phyloP scores from a whole-genome alignment of 2,329 filamentous ascomycete genomes.

The Calcarisporium arbuscula region DNA sequence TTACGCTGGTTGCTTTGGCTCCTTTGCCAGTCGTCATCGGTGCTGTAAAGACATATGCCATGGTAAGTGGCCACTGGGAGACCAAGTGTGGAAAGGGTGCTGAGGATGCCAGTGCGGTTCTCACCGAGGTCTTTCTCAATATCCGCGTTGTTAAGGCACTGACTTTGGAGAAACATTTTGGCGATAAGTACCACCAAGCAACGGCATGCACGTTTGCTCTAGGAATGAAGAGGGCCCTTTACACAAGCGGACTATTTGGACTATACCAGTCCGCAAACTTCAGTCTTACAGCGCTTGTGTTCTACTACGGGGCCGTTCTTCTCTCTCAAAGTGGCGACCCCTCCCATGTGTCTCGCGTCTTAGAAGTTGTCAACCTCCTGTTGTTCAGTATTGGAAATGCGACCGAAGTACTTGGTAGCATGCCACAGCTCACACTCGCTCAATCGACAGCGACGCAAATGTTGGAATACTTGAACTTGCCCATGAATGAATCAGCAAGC shows the following conservation, averaged over 20 bases:
- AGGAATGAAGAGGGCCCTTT: conserved; percentile 60
- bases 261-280: conserved; percentile 67
- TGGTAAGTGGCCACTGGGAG: conserved; percentile 67
- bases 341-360: conserved; percentile 52
- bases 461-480: conserved; percentile 61
- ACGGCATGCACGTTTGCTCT: conserved; percentile 47
- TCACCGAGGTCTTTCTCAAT: conserved; percentile 71
- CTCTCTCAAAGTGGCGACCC: conserved; percentile 40
- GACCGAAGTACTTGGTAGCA: conserved; percentile 60
- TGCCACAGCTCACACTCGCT: conserved; percentile 75
- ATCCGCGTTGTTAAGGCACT: conserved; percentile 73
- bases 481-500: conserved; percentile 50
- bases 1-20: conserved; percentile 70
- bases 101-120: conserved; percentile 46
- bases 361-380: conserved; percentile 74
- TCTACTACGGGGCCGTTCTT: conserved; percentile 72
- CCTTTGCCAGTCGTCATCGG: conserved; percentile 61
- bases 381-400: conserved; percentile 77
- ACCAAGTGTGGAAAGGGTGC: conserved; percentile 56
- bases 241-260: conserved; percentile 67
- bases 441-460: conserved; percentile 67
- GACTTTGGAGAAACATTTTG: conserved; percentile 67
- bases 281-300: conserved; percentile 71
- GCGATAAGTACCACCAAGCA: conserved; percentile 51
- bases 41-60: conserved; percentile 59